Conservation (phyloP, 768 basidiomycete species). For the Trametes coccinea region DNA sequence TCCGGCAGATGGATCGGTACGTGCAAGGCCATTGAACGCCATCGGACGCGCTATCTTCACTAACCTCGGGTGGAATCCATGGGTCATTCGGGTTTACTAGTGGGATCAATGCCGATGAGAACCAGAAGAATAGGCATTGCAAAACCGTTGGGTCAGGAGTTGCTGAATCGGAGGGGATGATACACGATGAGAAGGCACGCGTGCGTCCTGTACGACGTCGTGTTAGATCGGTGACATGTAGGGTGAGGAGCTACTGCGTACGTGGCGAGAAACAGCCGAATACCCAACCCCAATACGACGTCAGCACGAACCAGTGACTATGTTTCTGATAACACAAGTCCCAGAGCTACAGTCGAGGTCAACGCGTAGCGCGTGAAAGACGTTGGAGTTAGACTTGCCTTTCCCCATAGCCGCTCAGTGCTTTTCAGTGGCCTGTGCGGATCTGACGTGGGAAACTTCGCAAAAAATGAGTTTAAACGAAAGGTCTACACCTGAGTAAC, state of each 20-base stretch:
- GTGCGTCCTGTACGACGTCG: constrained; percentile 24
- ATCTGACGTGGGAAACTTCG: neutral
- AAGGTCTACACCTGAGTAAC: constrained; percentile 19
- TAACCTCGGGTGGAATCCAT: constrained; percentile 29
- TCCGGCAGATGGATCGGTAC: constrained; percentile 17
- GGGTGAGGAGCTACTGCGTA: constrained; percentile 17
- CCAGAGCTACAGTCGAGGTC: constrained; percentile 35
- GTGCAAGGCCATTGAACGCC: constrained; percentile 17
- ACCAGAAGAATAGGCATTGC: constrained; percentile 31
- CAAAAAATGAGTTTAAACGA: neutral
- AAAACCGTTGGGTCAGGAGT: constrained; percentile 24
- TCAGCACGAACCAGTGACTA: constrained; percentile 43
- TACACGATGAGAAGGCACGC: constrained; percentile 19
- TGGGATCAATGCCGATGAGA: constrained; percentile 24
- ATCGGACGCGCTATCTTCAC: constrained; percentile 14
- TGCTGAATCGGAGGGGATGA: constrained; percentile 14
- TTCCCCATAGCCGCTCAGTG: constrained; percentile 31
- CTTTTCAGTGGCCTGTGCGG: constrained; percentile 5
- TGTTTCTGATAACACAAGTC: constrained; percentile 39
- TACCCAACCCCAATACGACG: constrained; percentile 45
- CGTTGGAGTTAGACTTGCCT: constrained; percentile 20
- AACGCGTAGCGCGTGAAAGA: neutral
- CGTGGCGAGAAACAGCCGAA: constrained; percentile 45
- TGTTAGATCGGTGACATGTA: neutral
- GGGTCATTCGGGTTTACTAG: neutral